Conservation (phyloP, 192 early-diverging fungal genomes). For the Mortierella antarctica region DNA sequence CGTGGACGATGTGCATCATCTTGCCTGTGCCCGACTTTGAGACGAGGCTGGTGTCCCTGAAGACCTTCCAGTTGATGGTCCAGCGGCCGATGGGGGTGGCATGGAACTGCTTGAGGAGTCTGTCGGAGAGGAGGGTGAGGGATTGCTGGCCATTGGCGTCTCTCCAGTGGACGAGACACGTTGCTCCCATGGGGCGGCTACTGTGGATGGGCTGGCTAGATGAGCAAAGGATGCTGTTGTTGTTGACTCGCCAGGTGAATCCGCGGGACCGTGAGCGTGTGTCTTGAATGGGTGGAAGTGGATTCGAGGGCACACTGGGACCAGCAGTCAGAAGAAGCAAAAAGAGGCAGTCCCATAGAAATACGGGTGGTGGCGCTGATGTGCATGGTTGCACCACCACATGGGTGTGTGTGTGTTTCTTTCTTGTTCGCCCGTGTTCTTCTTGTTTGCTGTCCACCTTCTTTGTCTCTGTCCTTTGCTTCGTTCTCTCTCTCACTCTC, state of each 20-base stretch:
- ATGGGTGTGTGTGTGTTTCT: no score
- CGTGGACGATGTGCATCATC: conserved; percentile 51
- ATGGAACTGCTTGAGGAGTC: conserved; percentile 50
- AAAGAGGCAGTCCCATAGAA: neutral
- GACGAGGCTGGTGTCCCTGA: conserved; percentile 39
- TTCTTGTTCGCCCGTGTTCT: neutral
- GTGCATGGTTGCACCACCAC: no score
- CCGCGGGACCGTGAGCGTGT: no score
- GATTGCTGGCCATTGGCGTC: conserved; percentile 52
- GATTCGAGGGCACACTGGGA: neutral
- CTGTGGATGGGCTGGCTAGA: neutral
- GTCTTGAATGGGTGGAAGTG: no score
- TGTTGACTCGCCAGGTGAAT: no score
- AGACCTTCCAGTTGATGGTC: conserved; percentile 54
- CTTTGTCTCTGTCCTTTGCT: neutral
- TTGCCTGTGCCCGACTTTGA: conserved; percentile 53
- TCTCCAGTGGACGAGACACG: conserved; percentile 51
- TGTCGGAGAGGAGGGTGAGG: conserved; percentile 44
- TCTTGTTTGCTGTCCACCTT: neutral
- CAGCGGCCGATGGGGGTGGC: conserved; percentile 45
- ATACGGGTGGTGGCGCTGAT: neutral
- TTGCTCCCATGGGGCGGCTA: conserved; percentile 28
- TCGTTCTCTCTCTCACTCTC: neutral
- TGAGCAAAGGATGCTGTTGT: no score
- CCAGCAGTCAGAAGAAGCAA: conserved; percentile 2